Base-by-base conservation (phyloP, 805 yeast species). In the Ogataea ramenticola region DNA sequence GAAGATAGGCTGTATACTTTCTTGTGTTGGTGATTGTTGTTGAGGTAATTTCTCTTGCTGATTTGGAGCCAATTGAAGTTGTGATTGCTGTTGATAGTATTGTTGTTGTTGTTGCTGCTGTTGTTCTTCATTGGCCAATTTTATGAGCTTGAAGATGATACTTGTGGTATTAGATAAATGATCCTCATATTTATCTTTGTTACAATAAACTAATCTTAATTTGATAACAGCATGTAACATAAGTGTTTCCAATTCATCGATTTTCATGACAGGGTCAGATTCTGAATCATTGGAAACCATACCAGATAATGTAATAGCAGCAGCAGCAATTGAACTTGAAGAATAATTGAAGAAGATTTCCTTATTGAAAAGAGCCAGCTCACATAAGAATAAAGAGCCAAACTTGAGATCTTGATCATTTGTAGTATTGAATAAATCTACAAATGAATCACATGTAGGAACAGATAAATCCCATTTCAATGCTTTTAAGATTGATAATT, bases 391-490 rank as follows among this genome's bases (percentile, higher is more conserved):
- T 46, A 77, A 64, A 15, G 86, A 71, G 46, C 82, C 76, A 40
- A 70, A 61, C 53, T 75, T 78, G 48, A 81, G 64, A 45, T 75
- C 77, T 47, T 70, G 65, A 34, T 68, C 54, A 48, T 64, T 65
- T 43, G 61, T 62, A 44, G 51, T 53, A 26, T 81, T 60, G 52
- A 70, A 71, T 42, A 82, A 59, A 53, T 83, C 87, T 45, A 82
- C 66, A 53, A 80, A 80, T 12, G 74, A 65, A 59, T 82, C 89
- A 51, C 77, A 74, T 3, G 86, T 79, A 21, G 86, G 78, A 30
- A 72, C 66, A 41, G 77, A 71, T 32, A 82, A 65, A 49, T 75
- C 70, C 91, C 91, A 85, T 44, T 77, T 68, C 48, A 85, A 65
- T 5, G 79, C 69, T 54, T 75, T 77, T 45, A 84, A 66, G 36